Percentiles rank a stretch among this genome's conserved stretches.
Evolutionary conservation across 108 stramenopile species (phyloP).

Genomic region (Licmophora abbreviata): DNA sequence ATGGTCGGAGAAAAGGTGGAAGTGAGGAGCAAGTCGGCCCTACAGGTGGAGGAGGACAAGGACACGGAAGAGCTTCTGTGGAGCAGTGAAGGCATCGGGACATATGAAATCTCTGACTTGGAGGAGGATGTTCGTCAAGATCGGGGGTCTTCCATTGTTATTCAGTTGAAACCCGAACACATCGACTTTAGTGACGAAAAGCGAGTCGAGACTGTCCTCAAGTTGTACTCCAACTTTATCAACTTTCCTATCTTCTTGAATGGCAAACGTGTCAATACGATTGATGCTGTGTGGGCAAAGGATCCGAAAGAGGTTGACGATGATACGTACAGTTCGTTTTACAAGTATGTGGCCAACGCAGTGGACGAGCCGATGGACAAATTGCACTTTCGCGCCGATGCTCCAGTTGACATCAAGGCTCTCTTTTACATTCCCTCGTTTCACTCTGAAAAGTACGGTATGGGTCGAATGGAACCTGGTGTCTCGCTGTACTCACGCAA

Average conservation of each 20-base stretch:
- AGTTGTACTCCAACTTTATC: constrained; percentile 98
- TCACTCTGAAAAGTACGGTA: constrained; percentile 97
- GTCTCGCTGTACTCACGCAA: constrained; percentile 91
- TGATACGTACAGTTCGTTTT: constrained; percentile 91
- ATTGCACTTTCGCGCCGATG: constrained; percentile 95
- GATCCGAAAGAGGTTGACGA: constrained; percentile 86
- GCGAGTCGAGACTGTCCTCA: constrained; percentile 80
- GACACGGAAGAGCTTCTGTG: constrained; percentile 29
- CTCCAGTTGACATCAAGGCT: constrained; percentile 95
- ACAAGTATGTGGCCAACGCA: constrained; percentile 88
- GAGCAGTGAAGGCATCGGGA: constrained; percentile 83
- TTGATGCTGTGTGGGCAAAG: constrained; percentile 92
- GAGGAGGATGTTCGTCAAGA: constrained; percentile 62
- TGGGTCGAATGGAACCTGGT: constrained; percentile 97
- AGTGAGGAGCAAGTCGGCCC: constrained; percentile 68
- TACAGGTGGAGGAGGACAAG: neutral
- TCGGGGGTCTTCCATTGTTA: constrained; percentile 82
- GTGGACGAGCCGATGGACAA: constrained; percentile 76
- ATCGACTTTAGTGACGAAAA: constrained; percentile 72
- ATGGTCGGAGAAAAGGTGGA: constrained; percentile 92
- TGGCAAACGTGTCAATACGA: constrained; percentile 92
- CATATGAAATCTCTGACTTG: constrained; percentile 66
- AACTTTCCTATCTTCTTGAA: constrained; percentile 93
- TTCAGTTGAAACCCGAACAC: constrained; percentile 81
- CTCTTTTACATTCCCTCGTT: constrained; percentile 93